phyloP scores from a whole-genome alignment of 768 basidiomycete genomes.

The Lentinula aciculospora region DNA sequence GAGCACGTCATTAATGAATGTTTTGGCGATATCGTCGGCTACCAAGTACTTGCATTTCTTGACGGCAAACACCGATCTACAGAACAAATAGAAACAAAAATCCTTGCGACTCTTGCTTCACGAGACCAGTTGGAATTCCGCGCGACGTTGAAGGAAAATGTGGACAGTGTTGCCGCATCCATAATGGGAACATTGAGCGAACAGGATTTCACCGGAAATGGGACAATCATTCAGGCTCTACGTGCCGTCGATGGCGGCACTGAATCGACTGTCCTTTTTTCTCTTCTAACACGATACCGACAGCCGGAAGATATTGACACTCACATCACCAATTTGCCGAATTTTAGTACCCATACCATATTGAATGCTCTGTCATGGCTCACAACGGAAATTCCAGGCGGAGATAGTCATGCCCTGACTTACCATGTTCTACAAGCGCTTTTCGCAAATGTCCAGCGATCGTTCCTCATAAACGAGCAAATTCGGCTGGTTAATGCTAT shows the following conservation, averaged over 20 bases:
- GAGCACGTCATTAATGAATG: conserved; percentile 53
- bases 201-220: conserved; percentile 51
- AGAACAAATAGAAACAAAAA: conserved; percentile 25
- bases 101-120: conserved; percentile 27
- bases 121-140: conserved; percentile 25
- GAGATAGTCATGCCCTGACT: conserved; percentile 49
- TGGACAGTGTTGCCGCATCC: conserved; percentile 53
- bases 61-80: conserved; percentile 20
- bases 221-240: conserved; percentile 41
- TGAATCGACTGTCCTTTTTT: conserved; percentile 40
- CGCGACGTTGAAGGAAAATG: conserved; percentile 31
- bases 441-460: conserved; percentile 57
- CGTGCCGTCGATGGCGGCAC: conserved; percentile 25
- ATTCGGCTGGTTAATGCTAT: conserved; percentile 67
- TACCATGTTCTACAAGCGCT: conserved; percentile 77
- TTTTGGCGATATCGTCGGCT: conserved; percentile 67
- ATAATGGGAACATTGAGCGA: conserved; percentile 64
- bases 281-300: conserved; percentile 47
- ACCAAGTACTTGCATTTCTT: conserved; percentile 46
- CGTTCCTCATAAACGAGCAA: conserved; percentile 81
- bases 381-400: conserved; percentile 29
- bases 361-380: conserved; percentile 62
- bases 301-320: conserved; percentile 37
- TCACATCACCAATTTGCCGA: conserved; percentile 65
- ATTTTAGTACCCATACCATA: conserved; percentile 42